phyloP scores from a whole-genome alignment of 208 protist species.

The Naegleria lovaniensis region DNA sequence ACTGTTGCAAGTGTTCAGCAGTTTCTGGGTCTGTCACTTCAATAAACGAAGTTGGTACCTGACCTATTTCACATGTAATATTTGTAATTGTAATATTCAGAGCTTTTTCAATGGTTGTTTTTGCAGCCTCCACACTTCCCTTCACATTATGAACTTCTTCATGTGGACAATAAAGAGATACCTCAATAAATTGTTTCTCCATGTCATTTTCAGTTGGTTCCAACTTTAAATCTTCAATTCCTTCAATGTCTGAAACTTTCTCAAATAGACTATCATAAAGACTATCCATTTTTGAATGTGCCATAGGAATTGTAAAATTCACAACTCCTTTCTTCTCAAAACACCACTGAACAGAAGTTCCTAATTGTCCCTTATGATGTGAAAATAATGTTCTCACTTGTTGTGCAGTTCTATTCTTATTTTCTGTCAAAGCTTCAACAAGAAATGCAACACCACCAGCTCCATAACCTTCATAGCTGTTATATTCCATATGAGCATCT shows the following conservation, averaged over 20 bases:
- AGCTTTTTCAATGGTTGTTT: not conserved
- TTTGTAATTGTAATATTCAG: not conserved
- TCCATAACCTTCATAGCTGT: not conserved
- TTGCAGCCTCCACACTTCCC: not conserved
- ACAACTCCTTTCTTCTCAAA: slow-evolving; percentile 3
- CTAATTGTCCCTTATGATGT: not conserved
- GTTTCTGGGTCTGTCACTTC: not conserved
- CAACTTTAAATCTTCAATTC: not conserved
- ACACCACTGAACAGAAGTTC: not conserved
- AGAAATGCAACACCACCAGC: not conserved
- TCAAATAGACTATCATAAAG: not conserved
- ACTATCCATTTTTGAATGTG: not conserved
- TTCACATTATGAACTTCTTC: not conserved
- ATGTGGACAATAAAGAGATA: not conserved
- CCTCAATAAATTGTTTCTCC: not conserved
- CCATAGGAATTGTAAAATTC: not conserved
- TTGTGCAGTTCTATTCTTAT: not conserved
- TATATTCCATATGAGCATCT: not conserved
- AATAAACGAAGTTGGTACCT: not conserved
- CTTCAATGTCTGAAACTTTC: not conserved
- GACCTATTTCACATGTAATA: not conserved
- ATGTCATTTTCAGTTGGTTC: not conserved
- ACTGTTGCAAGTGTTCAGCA: not conserved
- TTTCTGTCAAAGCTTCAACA: not conserved
- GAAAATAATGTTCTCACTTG: not conserved